Conservation (phyloP, 2,329 filamentous ascomycete genomes). For the Aureobasidium sp. region DNA sequence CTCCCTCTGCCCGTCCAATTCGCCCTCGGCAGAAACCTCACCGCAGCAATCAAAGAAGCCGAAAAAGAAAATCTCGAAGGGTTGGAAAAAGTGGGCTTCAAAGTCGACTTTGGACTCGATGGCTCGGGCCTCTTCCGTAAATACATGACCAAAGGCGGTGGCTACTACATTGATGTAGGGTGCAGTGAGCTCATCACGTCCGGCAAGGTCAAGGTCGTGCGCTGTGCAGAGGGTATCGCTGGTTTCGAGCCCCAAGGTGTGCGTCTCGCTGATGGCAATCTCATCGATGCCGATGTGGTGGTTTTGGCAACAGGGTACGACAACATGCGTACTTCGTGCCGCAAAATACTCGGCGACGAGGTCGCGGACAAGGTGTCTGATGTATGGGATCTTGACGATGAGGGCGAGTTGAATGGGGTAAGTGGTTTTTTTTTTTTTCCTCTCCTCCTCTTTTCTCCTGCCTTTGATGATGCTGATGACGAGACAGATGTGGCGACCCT, state of each 20-base stretch:
- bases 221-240: conserved; percentile 40
- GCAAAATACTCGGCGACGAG: conserved; percentile 53
- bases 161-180: conserved; percentile 64
- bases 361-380: conserved; percentile 50
- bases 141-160: conserved; percentile 56
- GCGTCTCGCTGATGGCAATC: conserved; percentile 42
- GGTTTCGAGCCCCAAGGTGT: conserved; percentile 39
- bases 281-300: conserved; percentile 53
- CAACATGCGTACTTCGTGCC: conserved; percentile 57
- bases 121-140: conserved; percentile 51
- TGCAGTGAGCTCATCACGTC: conserved; percentile 52
- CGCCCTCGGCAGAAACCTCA: conserved; percentile 43
- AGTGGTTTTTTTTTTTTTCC: background rate
- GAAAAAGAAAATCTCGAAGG: conserved; percentile 31
- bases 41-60: conserved; percentile 28
- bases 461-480: background rate
- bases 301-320: conserved; percentile 49
- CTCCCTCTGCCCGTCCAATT: conserved; percentile 54
- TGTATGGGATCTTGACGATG: conserved; percentile 32
- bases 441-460: background rate
- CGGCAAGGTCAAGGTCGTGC: conserved; percentile 54
- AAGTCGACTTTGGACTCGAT: conserved; percentile 49
- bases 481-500: conserved; percentile 31
- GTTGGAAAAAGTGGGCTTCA: conserved; percentile 51
- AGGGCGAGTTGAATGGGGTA: conserved; percentile 27